Conservation (phyloP, 345 rosid genomes). For the Firmiana major region DNA sequence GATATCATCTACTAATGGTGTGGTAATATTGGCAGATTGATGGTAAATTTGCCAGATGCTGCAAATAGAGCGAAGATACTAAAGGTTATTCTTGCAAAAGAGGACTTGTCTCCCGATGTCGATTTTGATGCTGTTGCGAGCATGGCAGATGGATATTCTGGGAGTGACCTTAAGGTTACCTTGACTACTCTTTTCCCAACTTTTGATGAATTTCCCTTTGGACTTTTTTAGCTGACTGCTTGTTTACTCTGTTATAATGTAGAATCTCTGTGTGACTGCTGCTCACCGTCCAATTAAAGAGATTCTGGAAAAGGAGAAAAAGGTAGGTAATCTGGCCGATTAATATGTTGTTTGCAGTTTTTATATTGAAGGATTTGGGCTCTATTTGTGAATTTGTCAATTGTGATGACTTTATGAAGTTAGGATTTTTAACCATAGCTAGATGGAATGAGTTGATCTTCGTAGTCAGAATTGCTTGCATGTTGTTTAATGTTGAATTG, state of each 20-base stretch:
- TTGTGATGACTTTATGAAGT: neutral
- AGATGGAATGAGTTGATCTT: neutral
- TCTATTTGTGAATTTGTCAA: neutral
- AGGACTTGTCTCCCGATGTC: conserved; percentile 69
- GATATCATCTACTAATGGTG: neutral
- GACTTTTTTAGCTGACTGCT: conserved; percentile 5
- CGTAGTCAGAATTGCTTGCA: neutral
- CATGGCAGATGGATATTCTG: conserved; percentile 89
- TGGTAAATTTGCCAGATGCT: conserved; percentile 88
- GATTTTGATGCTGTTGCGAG: conserved; percentile 69
- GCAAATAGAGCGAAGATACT: conserved; percentile 79
- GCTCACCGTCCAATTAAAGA: conserved; percentile 88
- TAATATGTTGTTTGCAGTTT: neutral
- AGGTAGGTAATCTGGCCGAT: conserved; percentile 29
- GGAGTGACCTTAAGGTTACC: conserved; percentile 84
- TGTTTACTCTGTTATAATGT: conserved; percentile 17
- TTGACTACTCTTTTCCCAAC: conserved; percentile 1
- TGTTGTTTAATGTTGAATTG: neutral
- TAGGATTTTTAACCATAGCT: neutral
- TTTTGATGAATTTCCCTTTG: neutral
- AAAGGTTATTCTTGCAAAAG: conserved; percentile 71
- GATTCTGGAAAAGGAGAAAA: conserved; percentile 77
- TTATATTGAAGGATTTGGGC: neutral
- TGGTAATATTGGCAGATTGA: conserved; percentile 46
- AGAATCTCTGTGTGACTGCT: conserved; percentile 86